Evolutionary conservation across 495 filamentous ascomycete species (phyloP), one percentile per base, ranked within the genome.

Genomic region (Aspergillus conjunctus): DNA sequence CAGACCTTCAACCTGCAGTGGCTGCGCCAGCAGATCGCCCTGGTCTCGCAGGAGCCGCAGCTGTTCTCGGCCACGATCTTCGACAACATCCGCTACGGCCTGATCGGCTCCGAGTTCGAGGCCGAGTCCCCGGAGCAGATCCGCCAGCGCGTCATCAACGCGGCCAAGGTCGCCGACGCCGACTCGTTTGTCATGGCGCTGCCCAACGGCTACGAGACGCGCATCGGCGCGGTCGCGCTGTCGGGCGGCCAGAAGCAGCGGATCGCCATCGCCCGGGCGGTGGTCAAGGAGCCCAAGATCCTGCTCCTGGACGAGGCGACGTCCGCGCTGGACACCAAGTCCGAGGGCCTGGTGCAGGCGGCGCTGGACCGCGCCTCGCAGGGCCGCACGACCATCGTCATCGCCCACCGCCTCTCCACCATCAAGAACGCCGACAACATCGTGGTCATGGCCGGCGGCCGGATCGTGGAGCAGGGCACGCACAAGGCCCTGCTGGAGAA

Each of bases 221-320:
- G 94, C 56, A 92, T 98, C 52, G 94, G 94, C 55, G 90, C 92
- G 9, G 93, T 95, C 70, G 76, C 96, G 31, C 79, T 98, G 32
- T 93, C 89, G 37, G 94, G 94, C 67, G 94, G 94, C 15, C 94
- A 98, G 77, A 97, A 97, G 72, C 94, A 98, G 71, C 90, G 94
- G 56, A 95, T 97, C 68, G 85, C 86, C 1, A 89, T 89, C 70
- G 93, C 94, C 6, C 83, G 94, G 64, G 93, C 93, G 21, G 85
- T 98, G 48, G 90, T 98, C 31, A 91, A 87, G 48, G 88, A 98
- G 70, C 94, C 94, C 14, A 94, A 94, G 77, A 91, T 98, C 65
- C 79, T 98, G 0, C 79, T 98, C 1, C 85, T 98, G 8, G 94
- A 98, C 62, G 94, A 98, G 72, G 94, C 94, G n/a, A 98, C 94